Evolutionary conservation across 768 basidiomycete species (phyloP).

Genomic region (Gymnopilus dilepis): DNA sequence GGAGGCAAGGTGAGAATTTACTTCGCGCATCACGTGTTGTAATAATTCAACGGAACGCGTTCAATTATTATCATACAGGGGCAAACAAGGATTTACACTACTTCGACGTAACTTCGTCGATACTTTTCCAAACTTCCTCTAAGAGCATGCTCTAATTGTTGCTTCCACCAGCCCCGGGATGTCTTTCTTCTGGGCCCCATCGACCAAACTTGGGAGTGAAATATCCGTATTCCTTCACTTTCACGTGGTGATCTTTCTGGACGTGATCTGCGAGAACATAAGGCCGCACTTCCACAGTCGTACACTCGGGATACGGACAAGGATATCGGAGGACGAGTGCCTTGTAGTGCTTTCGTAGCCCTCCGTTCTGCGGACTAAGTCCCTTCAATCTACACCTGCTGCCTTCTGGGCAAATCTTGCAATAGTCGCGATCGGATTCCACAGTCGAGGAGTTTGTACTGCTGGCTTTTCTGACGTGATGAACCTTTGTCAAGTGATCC

Average conservation of each 20-base stretch:
- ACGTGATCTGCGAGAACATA: background rate
- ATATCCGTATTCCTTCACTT: background rate
- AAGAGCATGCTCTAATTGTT: too few species aligned
- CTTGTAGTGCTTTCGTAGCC: background rate
- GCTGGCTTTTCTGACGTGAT: background rate
- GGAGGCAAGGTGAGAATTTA: background rate
- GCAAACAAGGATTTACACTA: too few species aligned
- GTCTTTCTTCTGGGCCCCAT: too few species aligned
- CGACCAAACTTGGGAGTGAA: background rate
- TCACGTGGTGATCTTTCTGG: background rate
- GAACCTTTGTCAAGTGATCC: background rate
- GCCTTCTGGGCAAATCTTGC: too few species aligned
- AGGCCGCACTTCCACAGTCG: background rate
- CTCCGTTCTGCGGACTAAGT: background rate
- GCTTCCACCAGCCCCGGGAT: too few species aligned
- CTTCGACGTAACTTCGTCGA: too few species aligned
- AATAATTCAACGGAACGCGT: constrained; percentile 1
- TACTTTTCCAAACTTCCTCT: too few species aligned
- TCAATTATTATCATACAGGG: too few species aligned
- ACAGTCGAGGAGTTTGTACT: background rate
- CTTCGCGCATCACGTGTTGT: background rate
- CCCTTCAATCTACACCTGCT: background rate
- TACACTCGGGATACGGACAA: background rate
- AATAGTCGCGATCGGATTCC: too few species aligned
- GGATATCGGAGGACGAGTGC: background rate